phyloP scores from a whole-genome alignment of 768 basidiomycete genomes.

The Cantharellus cinnabarinus region DNA sequence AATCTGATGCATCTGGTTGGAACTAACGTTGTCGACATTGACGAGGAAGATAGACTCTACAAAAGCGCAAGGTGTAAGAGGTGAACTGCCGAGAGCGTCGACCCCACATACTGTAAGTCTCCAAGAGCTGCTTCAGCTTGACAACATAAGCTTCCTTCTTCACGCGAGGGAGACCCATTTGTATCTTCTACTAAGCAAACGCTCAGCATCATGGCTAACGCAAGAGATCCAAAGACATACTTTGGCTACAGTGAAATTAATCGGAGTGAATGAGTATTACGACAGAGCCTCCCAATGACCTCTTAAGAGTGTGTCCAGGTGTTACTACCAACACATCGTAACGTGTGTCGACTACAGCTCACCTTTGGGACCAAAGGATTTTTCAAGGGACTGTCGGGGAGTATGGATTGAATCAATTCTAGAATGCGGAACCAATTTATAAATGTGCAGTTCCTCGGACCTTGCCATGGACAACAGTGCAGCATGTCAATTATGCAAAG shows the following conservation, averaged over 20 bases:
- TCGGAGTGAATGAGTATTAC: slow-evolving; percentile 1
- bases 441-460: not conserved
- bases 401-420: not conserved
- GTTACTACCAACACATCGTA: slow-evolving; percentile 4
- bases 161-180: slow-evolving; percentile 82
- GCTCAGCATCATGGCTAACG: slow-evolving; percentile 12
- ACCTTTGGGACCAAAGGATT: slow-evolving; percentile 74
- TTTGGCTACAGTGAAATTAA: slow-evolving; percentile 14
- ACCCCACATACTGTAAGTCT: slow-evolving; percentile 55
- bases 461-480: not conserved
- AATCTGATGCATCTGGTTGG: slow-evolving; percentile 98
- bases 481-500: too few relatives aligned
- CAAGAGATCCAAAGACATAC: slow-evolving; percentile 15
- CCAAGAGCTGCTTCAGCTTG: slow-evolving; percentile 84
- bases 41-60: slow-evolving; percentile 96
- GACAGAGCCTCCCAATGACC: slow-evolving; percentile 79
- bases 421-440: not conserved
- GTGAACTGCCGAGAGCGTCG: not conserved
- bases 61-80: not conserved
- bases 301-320: slow-evolving; percentile 21
- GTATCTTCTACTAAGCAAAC: slow-evolving; percentile 14
- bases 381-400: slow-evolving; percentile 52
- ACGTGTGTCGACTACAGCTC: slow-evolving; percentile 3
- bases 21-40: slow-evolving; percentile 99
- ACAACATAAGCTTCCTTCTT: slow-evolving; percentile 82